Evolutionary conservation across 768 basidiomycete species (phyloP).

Genomic region (Tubosaeta brunneosetosa): DNA sequence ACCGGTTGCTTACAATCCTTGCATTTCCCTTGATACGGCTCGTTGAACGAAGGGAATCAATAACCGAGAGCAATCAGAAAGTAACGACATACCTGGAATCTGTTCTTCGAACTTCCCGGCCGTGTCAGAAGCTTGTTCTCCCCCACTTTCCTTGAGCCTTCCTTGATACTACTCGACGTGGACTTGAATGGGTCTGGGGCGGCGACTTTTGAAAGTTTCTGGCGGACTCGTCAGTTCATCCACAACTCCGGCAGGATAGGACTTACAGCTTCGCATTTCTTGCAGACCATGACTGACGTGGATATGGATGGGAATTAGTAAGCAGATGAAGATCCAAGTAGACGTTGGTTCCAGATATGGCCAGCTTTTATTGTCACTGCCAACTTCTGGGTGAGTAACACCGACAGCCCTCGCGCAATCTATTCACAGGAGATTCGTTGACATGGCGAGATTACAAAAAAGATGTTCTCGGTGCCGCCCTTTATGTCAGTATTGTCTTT

Average conservation of each 20-base stretch:
- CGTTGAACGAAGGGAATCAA: constrained; percentile 1
- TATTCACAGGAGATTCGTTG: constrained; percentile 28
- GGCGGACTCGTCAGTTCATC: constrained; percentile 1
- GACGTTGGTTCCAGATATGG: constrained; percentile 19
- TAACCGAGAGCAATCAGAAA: constrained; percentile 10
- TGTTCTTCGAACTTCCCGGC: constrained; percentile 68
- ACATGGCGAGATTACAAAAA: constrained; percentile 35
- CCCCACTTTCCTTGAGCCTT: constrained; percentile 73
- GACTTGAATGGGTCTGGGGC: constrained; percentile 85
- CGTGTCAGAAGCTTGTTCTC: constrained; percentile 79
- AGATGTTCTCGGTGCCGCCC: constrained; percentile 24
- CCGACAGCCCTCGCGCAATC: constrained; percentile 2
- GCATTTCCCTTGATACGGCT: constrained; percentile 86
- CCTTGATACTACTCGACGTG: constrained; percentile 69
- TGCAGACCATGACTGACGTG: constrained; percentile 66
- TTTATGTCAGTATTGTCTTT: constrained; percentile 26
- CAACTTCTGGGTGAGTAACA: constrained; percentile 21
- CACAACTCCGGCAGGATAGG: constrained; percentile 6
- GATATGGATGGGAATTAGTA: constrained; percentile 12
- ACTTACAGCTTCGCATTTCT: constrained; percentile 74
- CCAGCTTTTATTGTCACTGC: constrained; percentile 25
- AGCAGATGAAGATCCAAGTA: constrained; percentile 7
- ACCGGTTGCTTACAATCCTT: constrained; percentile 82
- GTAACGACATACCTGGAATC: constrained; percentile 58
- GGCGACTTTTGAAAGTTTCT: constrained; percentile 90